Evolutionary conservation across 2,329 filamentous ascomycete species (phyloP), one percentile per base, ranked within the genome.

Genomic region (Periconia sp.): DNA sequence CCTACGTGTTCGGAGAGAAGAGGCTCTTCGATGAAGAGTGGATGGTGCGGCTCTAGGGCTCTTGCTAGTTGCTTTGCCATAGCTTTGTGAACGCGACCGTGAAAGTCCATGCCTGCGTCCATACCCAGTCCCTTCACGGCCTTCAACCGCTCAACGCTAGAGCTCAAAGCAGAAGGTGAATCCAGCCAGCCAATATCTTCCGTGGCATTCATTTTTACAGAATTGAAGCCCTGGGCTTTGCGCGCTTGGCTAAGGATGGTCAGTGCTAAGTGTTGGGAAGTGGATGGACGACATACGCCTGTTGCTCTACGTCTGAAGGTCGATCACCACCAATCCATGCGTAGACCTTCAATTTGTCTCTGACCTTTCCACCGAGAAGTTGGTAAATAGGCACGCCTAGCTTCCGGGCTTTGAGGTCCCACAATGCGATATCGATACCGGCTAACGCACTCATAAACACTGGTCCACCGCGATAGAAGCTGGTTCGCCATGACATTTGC

Each of bases 371-470:
- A 4, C 88, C 88, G 0, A 92, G 77, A 0, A 92, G 75, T 52
- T 89, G 80, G 57, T 89, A 85, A 34, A 92, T 79, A 0, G 88
- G 87, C 0, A 90, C 82, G 6, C 80, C 78, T 3, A 86, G 69
- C 48, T 76, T 80, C 33, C 82, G 73, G 12, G 81, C 82, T 73
- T 91, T 90, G 15, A 91, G 73, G 68, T 91, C 87, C 87, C 87
- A 92, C 0, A 91, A 72, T 0, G 87, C 87, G 64, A 92, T 92
- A 59, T 92, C 88, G 37, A 92, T 82, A 2, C 88, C 88, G 0
- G 86, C 82, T 12, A 92, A 70, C 0, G 88, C 88, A 53, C 83
- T 88, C 87, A 92, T 91, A 52, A 92, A 85, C 8, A 92, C 87
- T 0, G 88, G 86, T 0, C 88, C 88, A 2, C 88, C 88, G 19